phyloP scores from a whole-genome alignment of 768 basidiomycete species.

The Podaxis carcinomalis region DNA sequence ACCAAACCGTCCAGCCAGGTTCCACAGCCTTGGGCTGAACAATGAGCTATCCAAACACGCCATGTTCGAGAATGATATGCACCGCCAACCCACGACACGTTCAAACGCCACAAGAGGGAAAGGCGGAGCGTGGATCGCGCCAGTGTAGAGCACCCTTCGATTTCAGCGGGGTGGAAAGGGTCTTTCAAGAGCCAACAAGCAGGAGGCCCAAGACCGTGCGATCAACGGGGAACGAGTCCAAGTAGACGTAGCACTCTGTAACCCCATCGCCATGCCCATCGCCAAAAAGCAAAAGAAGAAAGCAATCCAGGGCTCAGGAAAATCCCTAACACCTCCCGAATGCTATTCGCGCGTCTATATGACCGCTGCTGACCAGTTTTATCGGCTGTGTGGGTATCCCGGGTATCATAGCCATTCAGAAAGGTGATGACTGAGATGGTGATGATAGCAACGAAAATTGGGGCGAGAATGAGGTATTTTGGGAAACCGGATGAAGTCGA shows the following conservation, averaged over 20 bases:
- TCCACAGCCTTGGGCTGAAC: too few species aligned
- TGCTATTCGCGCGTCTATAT: neutral
- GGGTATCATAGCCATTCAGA: neutral
- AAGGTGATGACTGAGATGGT: neutral
- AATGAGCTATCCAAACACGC: too few species aligned
- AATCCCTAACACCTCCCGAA: neutral
- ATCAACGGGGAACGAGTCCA: conserved; percentile 6
- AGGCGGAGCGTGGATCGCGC: too few species aligned
- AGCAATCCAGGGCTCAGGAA: neutral
- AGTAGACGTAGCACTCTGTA: neutral
- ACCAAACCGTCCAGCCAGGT: too few species aligned
- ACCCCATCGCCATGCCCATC: neutral
- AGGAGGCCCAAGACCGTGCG: neutral
- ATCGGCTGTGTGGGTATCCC: neutral
- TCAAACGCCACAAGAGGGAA: too few species aligned
- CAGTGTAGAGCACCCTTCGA: too few species aligned
- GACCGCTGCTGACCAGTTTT: neutral
- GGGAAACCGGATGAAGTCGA: neutral
- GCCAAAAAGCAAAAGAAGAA: neutral
- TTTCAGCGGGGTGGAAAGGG: neutral
- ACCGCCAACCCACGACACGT: too few species aligned
- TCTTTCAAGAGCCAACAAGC: neutral
- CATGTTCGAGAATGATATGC: too few species aligned
- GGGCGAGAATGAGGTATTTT: neutral
- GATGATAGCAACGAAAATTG: neutral